Evolutionary conservation across 768 basidiomycete genomes (phyloP).

Genomic region (Steccherinum ochraceum): DNA sequence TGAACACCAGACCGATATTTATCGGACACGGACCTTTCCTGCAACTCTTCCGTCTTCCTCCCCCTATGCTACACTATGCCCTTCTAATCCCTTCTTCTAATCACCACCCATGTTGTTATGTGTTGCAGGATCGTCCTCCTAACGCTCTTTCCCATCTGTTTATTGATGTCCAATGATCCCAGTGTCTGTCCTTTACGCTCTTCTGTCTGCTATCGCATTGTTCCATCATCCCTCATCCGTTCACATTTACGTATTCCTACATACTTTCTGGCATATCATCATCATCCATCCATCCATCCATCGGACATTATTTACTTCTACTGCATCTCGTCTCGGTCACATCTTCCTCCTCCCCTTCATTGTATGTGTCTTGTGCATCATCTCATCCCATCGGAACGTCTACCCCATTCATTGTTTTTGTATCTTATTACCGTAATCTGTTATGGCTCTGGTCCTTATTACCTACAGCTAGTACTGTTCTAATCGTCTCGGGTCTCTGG

Average conservation of each 20-base stretch:
- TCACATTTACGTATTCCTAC: background rate
- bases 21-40: background rate
- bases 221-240: constrained; percentile 1
- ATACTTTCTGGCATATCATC: background rate
- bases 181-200: background rate
- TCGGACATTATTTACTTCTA: background rate
- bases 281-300: background rate
- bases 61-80: background rate
- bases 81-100: background rate
- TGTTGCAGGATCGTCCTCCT: background rate
- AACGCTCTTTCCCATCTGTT: too few relatives aligned
- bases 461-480: background rate
- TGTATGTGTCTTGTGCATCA: background rate
- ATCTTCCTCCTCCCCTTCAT: background rate
- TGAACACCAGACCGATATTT: background rate
- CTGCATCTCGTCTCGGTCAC: too few relatives aligned
- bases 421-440: constrained; percentile 8
- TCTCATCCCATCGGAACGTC: background rate
- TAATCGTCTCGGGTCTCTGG: background rate
- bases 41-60: background rate
- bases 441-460: constrained; percentile 4
- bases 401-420: background rate
- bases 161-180: too few relatives aligned
- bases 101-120: background rate
- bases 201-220: background rate